Conservation (phyloP, 2,329 filamentous ascomycete genomes). For the Aspergillus sp. region DNA sequence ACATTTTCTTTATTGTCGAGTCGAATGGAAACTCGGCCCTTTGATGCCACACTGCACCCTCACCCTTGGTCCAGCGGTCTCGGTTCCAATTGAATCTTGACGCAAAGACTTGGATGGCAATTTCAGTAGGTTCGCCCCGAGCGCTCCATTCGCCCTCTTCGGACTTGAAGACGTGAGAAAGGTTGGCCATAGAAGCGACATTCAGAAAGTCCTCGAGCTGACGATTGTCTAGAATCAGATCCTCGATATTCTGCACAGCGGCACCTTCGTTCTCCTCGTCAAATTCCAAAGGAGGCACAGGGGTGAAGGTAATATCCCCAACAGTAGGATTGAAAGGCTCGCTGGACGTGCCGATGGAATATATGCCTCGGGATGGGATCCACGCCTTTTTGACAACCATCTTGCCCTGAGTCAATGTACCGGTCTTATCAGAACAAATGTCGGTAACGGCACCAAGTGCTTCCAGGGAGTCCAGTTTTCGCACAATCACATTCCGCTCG, state of each 20-base stretch:
- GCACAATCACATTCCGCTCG: slow-evolving; percentile 57
- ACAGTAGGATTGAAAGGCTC: slow-evolving; percentile 58
- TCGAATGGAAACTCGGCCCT: slow-evolving; percentile 72
- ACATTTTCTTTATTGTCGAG: slow-evolving; percentile 75
- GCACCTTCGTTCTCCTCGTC: slow-evolving; percentile 27
- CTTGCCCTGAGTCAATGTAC: slow-evolving; percentile 62
- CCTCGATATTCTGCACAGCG: slow-evolving; percentile 21
- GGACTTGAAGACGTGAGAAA: slow-evolving; percentile 61
- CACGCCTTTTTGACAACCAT: slow-evolving; percentile 65
- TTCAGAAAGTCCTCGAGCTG: slow-evolving; percentile 58
- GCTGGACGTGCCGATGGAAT: slow-evolving; percentile 55
- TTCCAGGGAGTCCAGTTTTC: slow-evolving; percentile 58
- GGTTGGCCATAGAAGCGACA: slow-evolving; percentile 64
- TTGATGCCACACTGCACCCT: slow-evolving; percentile 55
- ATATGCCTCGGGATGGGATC: slow-evolving; percentile 59
- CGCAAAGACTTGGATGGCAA: slow-evolving; percentile 73
- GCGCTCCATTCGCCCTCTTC: slow-evolving; percentile 59
- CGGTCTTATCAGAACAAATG: slow-evolving; percentile 59
- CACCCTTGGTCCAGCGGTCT: slow-evolving; percentile 51
- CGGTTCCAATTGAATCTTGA: slow-evolving; percentile 66
- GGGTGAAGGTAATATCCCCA: slow-evolving; percentile 47
- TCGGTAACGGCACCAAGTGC: slow-evolving; percentile 63
- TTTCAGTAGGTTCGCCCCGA: slow-evolving; percentile 69
- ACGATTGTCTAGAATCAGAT: slow-evolving; percentile 46
- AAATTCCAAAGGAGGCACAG: slow-evolving; percentile 30